Evolutionary conservation across 495 filamentous ascomycete species (phyloP), one percentile per base, ranked within the genome.

Genomic region (Evansstolkia leycettana): DNA sequence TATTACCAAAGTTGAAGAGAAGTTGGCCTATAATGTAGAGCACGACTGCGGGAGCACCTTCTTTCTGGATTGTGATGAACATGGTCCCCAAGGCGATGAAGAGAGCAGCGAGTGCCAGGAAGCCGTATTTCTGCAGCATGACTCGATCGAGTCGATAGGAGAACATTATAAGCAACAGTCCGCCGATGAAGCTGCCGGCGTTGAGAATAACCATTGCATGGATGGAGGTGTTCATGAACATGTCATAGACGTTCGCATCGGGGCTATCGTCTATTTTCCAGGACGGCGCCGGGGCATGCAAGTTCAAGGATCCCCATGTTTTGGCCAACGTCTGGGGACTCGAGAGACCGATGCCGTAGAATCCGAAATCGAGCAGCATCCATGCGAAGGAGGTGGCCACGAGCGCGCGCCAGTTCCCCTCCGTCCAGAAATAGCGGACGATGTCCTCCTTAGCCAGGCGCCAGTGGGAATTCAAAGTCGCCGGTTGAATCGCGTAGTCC

Each of bases 1-100:
- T n/a, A n/a, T n/a, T 50, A 52, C 76, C 76, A 17, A 79, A 64
- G 41, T 80, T 78, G 55, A 80, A 82, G n/a, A 79, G 41, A 0
- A 75, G 46, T 47, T 82, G 71, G 13, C 67, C 70, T 14, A 81
- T 28, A 15, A 73, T 62, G 39, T 78, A 80, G 1, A 83, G 44
- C 0, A 60, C 52, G 6, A 81, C 65, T 7, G 65, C 67, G 3
- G 63, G 49, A 0, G 61, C 54, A 31, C 72, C 60, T 10, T 43
- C 42, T 14, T 48, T 41, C 18, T 57, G 60, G 8, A 67, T 45
- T 5, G 51, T 55, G 11, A 60, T 45, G 38, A 69, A 71, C 43
- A 72, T 52, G n/a, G 52, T 51, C 7, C 67, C 69, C 10, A 72
- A 52, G 11, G 63, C 51, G 31, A 70, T 60, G 38, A 75, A 70